Evolutionary conservation across 2,329 filamentous ascomycete species (phyloP).

Genomic region (Exserohilum turcica): DNA sequence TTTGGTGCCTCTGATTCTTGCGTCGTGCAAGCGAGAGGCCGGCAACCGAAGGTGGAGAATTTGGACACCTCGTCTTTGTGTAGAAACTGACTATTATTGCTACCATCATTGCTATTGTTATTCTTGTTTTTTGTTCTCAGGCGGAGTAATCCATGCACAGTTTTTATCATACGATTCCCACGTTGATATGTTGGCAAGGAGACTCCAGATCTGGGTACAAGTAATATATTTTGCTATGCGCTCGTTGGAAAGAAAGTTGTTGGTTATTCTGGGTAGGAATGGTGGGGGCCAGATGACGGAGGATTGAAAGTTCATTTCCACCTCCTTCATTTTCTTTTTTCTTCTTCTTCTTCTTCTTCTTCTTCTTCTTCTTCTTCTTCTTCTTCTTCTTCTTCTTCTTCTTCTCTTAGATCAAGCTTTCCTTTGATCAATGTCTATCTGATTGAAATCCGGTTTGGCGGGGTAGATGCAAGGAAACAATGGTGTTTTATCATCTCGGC

Average conservation of each 20-base stretch:
- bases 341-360: too few species aligned
- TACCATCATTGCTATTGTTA: too few species aligned
- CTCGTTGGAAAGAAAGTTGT: slow-evolving; percentile 47
- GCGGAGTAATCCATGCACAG: slow-evolving; percentile 36
- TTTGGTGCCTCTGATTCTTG: slow-evolving; percentile 20
- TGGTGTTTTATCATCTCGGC: not conserved
- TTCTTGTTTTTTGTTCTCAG: slow-evolving; percentile 24
- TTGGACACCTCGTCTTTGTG: slow-evolving; percentile 37
- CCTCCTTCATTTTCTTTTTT: slow-evolving; percentile 8
- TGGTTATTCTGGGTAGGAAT: slow-evolving; percentile 45
- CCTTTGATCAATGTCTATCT: not conserved
- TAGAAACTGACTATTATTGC: slow-evolving; percentile 16
- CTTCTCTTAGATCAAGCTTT: too few species aligned
- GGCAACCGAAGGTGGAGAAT: slow-evolving; percentile 47
- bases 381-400: too few species aligned
- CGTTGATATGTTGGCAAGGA: slow-evolving; percentile 40
- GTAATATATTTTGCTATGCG: slow-evolving; percentile 34
- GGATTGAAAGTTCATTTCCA: too few species aligned
- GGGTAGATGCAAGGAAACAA: not conserved
- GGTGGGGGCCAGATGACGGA: slow-evolving; percentile 41
- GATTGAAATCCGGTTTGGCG: not conserved
- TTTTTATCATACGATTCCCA: slow-evolving; percentile 46
- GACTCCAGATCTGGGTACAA: slow-evolving; percentile 39
- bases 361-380: slow-evolving; percentile 7
- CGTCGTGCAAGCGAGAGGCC: slow-evolving; percentile 34